Conservation (phyloP, 2,329 filamentous ascomycete species). For the Emmonsiellopsis sp. region DNA sequence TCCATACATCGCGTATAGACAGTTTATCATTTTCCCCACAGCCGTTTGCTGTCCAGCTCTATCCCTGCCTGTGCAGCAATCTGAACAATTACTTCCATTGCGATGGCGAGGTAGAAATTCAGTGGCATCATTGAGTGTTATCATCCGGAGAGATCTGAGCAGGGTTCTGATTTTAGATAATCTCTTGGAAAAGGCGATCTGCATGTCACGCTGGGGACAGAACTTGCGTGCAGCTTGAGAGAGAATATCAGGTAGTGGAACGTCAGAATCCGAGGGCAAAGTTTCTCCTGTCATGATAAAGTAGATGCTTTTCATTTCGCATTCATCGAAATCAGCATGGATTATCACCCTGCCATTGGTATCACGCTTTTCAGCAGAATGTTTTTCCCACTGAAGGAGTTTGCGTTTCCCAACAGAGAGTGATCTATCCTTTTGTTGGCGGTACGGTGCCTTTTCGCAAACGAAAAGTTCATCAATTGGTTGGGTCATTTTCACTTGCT, state of each 20-base stretch:
- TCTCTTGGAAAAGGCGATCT: not conserved
- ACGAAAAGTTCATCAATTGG: not conserved
- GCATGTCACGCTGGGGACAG: not conserved
- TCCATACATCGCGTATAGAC: too few species aligned
- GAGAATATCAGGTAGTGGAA: conserved; percentile 14
- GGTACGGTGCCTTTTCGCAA: conserved; percentile 1
- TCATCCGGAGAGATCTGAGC: not conserved
- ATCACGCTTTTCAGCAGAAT: not conserved
- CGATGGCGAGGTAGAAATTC: not conserved
- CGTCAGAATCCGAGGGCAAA: conserved; percentile 8
- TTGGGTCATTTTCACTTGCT: conserved; percentile 5
- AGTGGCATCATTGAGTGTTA: not conserved
- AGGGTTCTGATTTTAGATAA: not conserved
- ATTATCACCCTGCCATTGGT: conserved; percentile 7
- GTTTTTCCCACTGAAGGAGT: not conserved
- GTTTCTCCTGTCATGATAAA: conserved; percentile 6
- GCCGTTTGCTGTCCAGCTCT: not conserved
- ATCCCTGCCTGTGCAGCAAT: not conserved
- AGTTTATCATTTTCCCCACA: not conserved
- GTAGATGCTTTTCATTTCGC: conserved; percentile 16
- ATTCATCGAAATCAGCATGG: conserved; percentile 18
- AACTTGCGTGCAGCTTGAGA: conserved; percentile 6
- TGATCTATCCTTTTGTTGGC: not conserved
- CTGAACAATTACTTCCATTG: not conserved
- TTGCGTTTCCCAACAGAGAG: not conserved